These are phyloP conservation scores for Liquidambar formosana DNA, from an alignment of 164 flowering plant species.

Conservation along the genomic window DNA sequence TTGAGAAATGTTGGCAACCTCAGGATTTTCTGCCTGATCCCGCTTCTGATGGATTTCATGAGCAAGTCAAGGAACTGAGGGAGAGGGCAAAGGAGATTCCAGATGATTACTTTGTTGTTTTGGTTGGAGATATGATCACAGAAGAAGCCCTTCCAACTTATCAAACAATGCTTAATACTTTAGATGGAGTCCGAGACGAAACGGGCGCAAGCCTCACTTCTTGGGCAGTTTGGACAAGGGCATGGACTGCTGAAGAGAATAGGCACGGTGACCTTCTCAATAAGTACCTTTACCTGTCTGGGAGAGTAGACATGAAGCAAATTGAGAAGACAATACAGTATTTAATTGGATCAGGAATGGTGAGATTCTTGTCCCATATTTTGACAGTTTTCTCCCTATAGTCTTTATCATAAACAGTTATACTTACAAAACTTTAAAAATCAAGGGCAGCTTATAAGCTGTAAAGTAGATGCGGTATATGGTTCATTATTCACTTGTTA, in stretches of 20 bases:
- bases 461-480: too few species aligned
- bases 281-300: constrained; percentile 15
- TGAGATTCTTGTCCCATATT: constrained; percentile 2
- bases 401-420: too few species aligned
- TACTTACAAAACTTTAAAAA: too few species aligned
- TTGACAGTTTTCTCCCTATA: not conserved
- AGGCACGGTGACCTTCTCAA: constrained; percentile 21
- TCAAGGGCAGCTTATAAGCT: too few species aligned
- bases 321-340: constrained; percentile 25
- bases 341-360: constrained; percentile 24
- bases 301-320: constrained; percentile 20
- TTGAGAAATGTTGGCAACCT: constrained; percentile 20
- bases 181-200: constrained; percentile 21
- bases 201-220: constrained; percentile 15
- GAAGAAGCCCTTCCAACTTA: constrained; percentile 11
- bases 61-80: constrained; percentile 15
- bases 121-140: constrained; percentile 18
- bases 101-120: constrained; percentile 17
- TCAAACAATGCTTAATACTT: constrained; percentile 20
- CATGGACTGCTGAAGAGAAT: constrained; percentile 18
- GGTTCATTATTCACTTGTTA: too few species aligned
- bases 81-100: constrained; percentile 16
- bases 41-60: constrained; percentile 12
- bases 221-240: constrained; percentile 21
- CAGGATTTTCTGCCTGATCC: constrained; percentile 22